Percentiles rank a stretch among this genome's conserved stretches.
Evolutionary conservation across 305 asterid genomes (phyloP).

Genomic region (Plantago coronopus): DNA sequence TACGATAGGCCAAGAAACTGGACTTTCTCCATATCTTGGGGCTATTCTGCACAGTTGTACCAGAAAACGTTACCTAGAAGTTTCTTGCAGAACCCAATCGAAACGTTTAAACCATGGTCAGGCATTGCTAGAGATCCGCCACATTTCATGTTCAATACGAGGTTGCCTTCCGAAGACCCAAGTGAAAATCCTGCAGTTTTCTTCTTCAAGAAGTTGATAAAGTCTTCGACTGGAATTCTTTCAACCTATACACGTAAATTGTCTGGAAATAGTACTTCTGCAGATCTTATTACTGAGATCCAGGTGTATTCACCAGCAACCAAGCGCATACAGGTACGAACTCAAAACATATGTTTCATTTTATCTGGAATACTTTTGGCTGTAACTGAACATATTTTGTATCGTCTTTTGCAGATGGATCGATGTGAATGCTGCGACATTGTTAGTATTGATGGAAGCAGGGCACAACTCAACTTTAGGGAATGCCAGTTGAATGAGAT

Average conservation of each 20-base stretch:
- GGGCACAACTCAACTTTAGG: slow-evolving; percentile 42
- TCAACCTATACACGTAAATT: slow-evolving; percentile 26
- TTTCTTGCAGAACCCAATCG: slow-evolving; percentile 35
- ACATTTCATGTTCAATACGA: slow-evolving; percentile 53
- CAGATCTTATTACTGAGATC: slow-evolving; percentile 33
- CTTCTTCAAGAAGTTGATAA: slow-evolving; percentile 30
- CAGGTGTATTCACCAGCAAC: slow-evolving; percentile 34
- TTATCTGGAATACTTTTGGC: too few species aligned
- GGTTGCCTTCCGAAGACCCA: slow-evolving; percentile 37
- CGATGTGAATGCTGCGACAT: slow-evolving; percentile 74
- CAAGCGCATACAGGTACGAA: slow-evolving; percentile 37
- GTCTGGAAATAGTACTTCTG: slow-evolving; percentile 35
- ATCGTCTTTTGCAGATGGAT: slow-evolving; percentile 28
- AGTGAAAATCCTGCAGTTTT: slow-evolving; percentile 55
- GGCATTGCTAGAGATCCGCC: slow-evolving; percentile 27
- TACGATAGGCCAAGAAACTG: slow-evolving; percentile 31
- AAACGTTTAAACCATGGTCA: slow-evolving; percentile 38
- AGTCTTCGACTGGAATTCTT: slow-evolving; percentile 12
- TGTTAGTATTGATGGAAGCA: slow-evolving; percentile 26
- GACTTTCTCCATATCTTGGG: slow-evolving; percentile 55
- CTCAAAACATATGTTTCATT: too few species aligned
- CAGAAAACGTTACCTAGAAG: slow-evolving; percentile 40
- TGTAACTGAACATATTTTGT: too few species aligned
- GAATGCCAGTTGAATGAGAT: slow-evolving; percentile 50
- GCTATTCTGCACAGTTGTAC: slow-evolving; percentile 42